phyloP scores from a whole-genome alignment of 257 asterid species.

The Leonotis leonurus region DNA sequence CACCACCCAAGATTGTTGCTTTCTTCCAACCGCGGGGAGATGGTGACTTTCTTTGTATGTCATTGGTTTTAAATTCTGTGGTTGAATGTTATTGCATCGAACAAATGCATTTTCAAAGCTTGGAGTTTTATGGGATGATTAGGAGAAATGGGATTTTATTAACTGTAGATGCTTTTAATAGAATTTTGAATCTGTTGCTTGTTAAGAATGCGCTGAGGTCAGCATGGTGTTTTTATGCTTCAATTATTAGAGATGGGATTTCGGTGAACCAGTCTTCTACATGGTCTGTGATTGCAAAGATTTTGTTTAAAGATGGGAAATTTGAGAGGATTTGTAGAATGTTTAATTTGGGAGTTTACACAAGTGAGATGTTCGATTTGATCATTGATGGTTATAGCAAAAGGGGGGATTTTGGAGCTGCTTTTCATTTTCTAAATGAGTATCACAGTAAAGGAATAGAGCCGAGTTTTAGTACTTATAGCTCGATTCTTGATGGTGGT shows the following conservation, averaged over 20 bases:
- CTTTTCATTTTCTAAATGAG: constrained; percentile 36
- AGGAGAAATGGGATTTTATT: constrained; percentile 31
- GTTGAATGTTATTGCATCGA: constrained; percentile 48
- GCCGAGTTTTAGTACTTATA: constrained; percentile 43
- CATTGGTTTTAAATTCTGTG: constrained; percentile 35
- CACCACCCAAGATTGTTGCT: constrained; percentile 40
- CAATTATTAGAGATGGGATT: constrained; percentile 45
- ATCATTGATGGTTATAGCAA: constrained; percentile 48
- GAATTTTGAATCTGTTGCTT: constrained; percentile 40
- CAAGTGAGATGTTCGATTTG: constrained; percentile 33
- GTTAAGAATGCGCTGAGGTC: constrained; percentile 40
- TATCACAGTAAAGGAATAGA: constrained; percentile 30
- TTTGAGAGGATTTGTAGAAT: constrained; percentile 42
- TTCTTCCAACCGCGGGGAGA: constrained; percentile 30
- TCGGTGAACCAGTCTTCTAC: constrained; percentile 36
- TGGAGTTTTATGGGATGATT: constrained; percentile 38
- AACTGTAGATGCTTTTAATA: constrained; percentile 33
- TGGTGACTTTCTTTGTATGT: constrained; percentile 19
- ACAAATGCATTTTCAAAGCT: constrained; percentile 34
- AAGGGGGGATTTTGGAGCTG: constrained; percentile 60
- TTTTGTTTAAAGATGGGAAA: constrained; percentile 46
- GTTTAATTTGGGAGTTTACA: constrained; percentile 39
- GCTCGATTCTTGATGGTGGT: constrained; percentile 74
- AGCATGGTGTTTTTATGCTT: constrained; percentile 65
- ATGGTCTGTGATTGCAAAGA: constrained; percentile 43